Conservation (phyloP, 2,329 filamentous ascomycete species). For the Penicillium sclerotigenum region DNA sequence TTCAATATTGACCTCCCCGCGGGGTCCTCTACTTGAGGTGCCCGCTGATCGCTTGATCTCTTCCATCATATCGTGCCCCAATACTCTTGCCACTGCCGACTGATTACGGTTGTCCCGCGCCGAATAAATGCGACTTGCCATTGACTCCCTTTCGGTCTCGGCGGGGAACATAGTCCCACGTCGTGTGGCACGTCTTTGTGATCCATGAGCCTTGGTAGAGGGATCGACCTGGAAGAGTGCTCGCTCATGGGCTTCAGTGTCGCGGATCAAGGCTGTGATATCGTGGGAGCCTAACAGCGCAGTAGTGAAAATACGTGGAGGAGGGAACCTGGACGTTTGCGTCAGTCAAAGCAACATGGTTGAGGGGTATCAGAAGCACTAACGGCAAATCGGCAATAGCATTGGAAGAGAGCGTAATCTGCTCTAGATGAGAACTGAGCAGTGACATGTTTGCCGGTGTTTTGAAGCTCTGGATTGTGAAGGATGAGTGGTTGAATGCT, state of each 20-base stretch:
- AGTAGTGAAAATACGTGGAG: slow-evolving; percentile 93
- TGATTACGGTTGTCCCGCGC: slow-evolving; percentile 64
- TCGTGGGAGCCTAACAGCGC: slow-evolving; percentile 83
- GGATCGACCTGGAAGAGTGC: slow-evolving; percentile 90
- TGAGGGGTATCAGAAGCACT: slow-evolving; percentile 24
- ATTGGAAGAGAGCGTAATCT: slow-evolving; percentile 71
- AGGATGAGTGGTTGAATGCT: neutral
- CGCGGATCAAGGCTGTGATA: slow-evolving; percentile 89
- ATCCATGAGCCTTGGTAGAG: slow-evolving; percentile 52
- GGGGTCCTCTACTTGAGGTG: slow-evolving; percentile 51
- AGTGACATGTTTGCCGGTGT: slow-evolving; percentile 57
- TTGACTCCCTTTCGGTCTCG: slow-evolving; percentile 38
- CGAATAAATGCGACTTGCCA: slow-evolving; percentile 48
- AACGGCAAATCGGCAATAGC: slow-evolving; percentile 74
- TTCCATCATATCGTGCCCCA: slow-evolving; percentile 82
- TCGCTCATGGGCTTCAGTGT: slow-evolving; percentile 91
- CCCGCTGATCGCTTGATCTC: slow-evolving; percentile 64
- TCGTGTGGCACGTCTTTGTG: slow-evolving; percentile 46
- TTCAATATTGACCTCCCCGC: slow-evolving; percentile 79
- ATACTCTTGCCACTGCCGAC: slow-evolving; percentile 79
- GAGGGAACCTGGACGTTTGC: slow-evolving; percentile 64
- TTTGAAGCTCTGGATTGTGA: neutral
- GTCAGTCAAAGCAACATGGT: slow-evolving; percentile 6
- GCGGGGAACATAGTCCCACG: slow-evolving; percentile 50
- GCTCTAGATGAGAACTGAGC: slow-evolving; percentile 68